Conservation (phyloP, 805 yeast species). For the Candida ulmi region DNA sequence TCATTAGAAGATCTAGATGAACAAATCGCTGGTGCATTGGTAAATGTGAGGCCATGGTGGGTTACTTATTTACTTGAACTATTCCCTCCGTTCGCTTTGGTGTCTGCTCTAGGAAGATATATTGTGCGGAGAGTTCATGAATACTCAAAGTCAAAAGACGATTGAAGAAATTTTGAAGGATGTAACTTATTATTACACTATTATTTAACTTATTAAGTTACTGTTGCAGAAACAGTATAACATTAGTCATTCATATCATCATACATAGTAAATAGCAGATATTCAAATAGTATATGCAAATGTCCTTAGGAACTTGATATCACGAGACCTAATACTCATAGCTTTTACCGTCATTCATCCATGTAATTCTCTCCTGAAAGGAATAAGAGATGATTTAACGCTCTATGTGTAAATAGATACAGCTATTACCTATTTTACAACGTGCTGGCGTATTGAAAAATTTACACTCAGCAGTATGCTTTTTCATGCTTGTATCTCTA, state of each 20-base stretch:
- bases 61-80: slow-evolving; percentile 26
- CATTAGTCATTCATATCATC: no score
- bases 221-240: no score
- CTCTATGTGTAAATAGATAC: slow-evolving; percentile 5
- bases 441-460: neutral
- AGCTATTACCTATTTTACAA: slow-evolving; percentile 6
- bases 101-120: slow-evolving; percentile 11
- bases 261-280: no score
- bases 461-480: slow-evolving; percentile 1
- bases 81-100: slow-evolving; percentile 36
- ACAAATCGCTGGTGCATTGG: slow-evolving; percentile 36
- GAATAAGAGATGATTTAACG: no score
- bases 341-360: no score
- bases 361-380: no score
- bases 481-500: neutral
- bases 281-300: no score
- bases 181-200: no score
- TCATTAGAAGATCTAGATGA: slow-evolving; percentile 36
- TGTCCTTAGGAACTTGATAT: no score
- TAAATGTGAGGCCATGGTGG: slow-evolving; percentile 32
- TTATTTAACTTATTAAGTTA: no score
- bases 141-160: neutral
- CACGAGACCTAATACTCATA: no score
- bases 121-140: slow-evolving; percentile 5
- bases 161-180: neutral